phyloP scores from a whole-genome alignment of 2,329 filamentous ascomycete species.

The Decorospora gaudefroyi region DNA sequence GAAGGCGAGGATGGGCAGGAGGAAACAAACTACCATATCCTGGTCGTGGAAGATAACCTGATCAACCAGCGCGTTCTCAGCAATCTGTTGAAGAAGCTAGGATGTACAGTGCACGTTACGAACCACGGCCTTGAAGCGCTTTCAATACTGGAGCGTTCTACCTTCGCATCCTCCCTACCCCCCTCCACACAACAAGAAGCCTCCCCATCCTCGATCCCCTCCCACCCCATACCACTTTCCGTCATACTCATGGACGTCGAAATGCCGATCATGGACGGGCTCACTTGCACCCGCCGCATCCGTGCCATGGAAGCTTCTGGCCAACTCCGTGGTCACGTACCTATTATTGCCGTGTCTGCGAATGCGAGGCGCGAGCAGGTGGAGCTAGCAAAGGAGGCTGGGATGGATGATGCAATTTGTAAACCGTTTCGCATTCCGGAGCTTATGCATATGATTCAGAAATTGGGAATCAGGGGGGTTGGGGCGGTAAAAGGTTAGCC shows the following conservation, averaged over 20 bases:
- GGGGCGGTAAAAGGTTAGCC: too few species aligned
- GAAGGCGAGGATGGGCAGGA: background rate
- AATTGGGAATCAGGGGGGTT: background rate
- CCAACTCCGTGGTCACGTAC: constrained; percentile 19
- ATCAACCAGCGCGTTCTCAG: constrained; percentile 39
- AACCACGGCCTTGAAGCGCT: constrained; percentile 40
- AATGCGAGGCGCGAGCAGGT: constrained; percentile 41
- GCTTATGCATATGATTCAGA: constrained; percentile 2
- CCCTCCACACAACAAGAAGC: constrained; percentile 11
- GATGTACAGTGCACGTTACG: constrained; percentile 30
- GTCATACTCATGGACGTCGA: constrained; percentile 35
- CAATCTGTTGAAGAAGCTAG: constrained; percentile 30
- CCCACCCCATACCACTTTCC: background rate
- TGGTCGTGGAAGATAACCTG: constrained; percentile 42
- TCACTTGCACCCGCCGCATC: constrained; percentile 27
- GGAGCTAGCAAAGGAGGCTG: constrained; percentile 19
- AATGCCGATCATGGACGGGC: constrained; percentile 43
- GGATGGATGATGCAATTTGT: constrained; percentile 62
- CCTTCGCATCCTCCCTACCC: constrained; percentile 24
- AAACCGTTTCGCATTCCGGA: constrained; percentile 65
- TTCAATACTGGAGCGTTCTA: too few species aligned
- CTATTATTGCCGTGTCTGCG: constrained; percentile 36
- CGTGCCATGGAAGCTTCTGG: constrained; percentile 23
- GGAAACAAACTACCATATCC: constrained; percentile 5
- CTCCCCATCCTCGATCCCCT: constrained; percentile 3